Conservation (phyloP, 805 yeast species). For the Yamadazyma sp. region DNA sequence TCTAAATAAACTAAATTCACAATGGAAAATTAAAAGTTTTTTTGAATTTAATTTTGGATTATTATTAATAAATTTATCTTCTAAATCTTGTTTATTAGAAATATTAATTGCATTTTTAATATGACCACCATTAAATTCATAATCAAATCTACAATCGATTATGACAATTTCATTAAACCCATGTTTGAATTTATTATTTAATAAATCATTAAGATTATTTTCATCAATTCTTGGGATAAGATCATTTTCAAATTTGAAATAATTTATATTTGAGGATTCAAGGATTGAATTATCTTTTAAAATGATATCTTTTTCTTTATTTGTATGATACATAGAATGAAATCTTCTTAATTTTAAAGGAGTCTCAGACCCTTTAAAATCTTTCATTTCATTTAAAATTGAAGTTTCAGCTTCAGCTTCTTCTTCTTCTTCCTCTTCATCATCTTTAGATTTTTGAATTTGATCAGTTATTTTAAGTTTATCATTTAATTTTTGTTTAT, state of each 20-base stretch:
- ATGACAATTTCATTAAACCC: slow-evolving; percentile 57
- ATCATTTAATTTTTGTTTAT: neutral
- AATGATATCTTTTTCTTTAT: slow-evolving; percentile 23
- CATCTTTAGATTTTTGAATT: no score
- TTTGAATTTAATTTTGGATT: slow-evolving; percentile 18
- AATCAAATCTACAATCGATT: slow-evolving; percentile 88
- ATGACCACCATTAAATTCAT: slow-evolving; percentile 93
- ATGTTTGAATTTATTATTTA: slow-evolving; percentile 49
- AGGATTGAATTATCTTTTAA: slow-evolving; percentile 31
- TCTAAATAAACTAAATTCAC: slow-evolving; percentile 89
- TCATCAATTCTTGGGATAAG: slow-evolving; percentile 68
- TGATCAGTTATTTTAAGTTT: neutral
- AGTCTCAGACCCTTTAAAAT: neutral
- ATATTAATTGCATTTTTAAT: slow-evolving; percentile 79
- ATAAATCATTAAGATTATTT: slow-evolving; percentile 52
- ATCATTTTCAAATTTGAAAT: slow-evolving; percentile 44
- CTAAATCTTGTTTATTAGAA: slow-evolving; percentile 66
- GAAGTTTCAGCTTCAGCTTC: neutral
- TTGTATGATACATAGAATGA: slow-evolving; percentile 65
- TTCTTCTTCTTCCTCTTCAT: slow-evolving; percentile 1
- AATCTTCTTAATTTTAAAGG: slow-evolving; percentile 46
- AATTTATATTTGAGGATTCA: slow-evolving; percentile 23
- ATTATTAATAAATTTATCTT: slow-evolving; percentile 45
- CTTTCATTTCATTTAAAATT: neutral
- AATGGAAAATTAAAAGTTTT: slow-evolving; percentile 76